A percentile compares a stretch with the other conserved stretches of the same genome.
phyloP scores from a whole-genome alignment of 2,329 filamentous ascomycete genomes.

The Penicillium hordei region DNA sequence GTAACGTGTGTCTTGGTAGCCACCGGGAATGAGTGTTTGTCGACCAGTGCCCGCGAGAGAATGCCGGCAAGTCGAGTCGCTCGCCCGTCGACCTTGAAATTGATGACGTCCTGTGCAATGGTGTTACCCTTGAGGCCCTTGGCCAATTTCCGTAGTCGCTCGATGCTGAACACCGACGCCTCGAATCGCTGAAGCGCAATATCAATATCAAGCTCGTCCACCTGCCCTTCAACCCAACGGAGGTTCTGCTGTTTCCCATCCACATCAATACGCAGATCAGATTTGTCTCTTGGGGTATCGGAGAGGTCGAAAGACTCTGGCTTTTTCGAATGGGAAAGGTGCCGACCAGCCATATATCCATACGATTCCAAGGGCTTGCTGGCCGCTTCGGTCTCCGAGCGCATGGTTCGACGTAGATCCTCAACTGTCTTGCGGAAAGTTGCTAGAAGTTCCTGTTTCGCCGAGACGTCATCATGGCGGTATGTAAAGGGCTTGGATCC shows the following conservation, averaged over 20 bases:
- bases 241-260: slow-evolving; percentile 96
- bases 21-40: slow-evolving; percentile 72
- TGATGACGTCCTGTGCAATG: slow-evolving; percentile 88
- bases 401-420: slow-evolving; percentile 79
- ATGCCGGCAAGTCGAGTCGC: slow-evolving; percentile 73
- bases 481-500: slow-evolving; percentile 94
- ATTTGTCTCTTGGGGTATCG: slow-evolving; percentile 71
- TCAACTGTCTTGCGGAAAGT: slow-evolving; percentile 93
- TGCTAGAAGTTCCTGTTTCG: slow-evolving; percentile 78
- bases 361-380: slow-evolving; percentile 82
- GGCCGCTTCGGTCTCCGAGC: slow-evolving; percentile 82
- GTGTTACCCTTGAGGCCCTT: slow-evolving; percentile 79
- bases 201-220: slow-evolving; percentile 94
- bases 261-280: slow-evolving; percentile 82
- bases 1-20: slow-evolving; percentile 78
- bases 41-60: slow-evolving; percentile 73
- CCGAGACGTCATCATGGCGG: slow-evolving; percentile 76
- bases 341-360: slow-evolving; percentile 79
- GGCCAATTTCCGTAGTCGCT: slow-evolving; percentile 78
- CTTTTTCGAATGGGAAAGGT: slow-evolving; percentile 70
- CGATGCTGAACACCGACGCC: slow-evolving; percentile 76
- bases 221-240: slow-evolving; percentile 90
- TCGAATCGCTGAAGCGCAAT: slow-evolving; percentile 90
- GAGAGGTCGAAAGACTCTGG: slow-evolving; percentile 75
- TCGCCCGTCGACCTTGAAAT: slow-evolving; percentile 83